Evolutionary conservation across 805 yeast genomes (phyloP).

Genomic region (Saitoella complicata): DNA sequence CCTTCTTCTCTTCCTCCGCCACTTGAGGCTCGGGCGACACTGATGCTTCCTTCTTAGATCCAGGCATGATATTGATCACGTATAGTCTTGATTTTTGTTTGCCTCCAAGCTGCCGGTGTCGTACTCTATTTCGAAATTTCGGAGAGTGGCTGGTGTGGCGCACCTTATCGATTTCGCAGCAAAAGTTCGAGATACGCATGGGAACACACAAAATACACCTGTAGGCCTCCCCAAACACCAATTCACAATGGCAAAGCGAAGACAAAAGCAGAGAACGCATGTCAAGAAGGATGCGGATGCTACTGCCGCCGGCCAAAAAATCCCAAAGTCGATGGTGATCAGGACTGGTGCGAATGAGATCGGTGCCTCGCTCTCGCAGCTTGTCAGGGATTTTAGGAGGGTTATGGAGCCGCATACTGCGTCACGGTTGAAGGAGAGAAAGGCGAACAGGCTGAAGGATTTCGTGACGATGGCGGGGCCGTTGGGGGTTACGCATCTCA

Average conservation of each 20-base stretch:
- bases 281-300: conserved; percentile 40
- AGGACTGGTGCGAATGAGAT: conserved; percentile 61
- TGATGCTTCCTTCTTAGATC: background rate
- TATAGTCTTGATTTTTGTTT: too few relatives aligned
- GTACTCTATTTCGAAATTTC: too few relatives aligned
- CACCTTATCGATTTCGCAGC: too few relatives aligned
- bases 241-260: conserved; percentile 7
- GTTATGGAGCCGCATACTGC: conserved; percentile 97
- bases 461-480: conserved; percentile 99
- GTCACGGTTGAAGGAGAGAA: conserved; percentile 68
- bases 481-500: conserved; percentile 74
- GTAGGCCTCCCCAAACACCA: background rate
- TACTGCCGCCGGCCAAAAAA: conserved; percentile 45
- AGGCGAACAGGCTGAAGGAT: conserved; percentile 74
- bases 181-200: too few relatives aligned
- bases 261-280: conserved; percentile 78
- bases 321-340: conserved; percentile 90
- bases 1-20: conserved; percentile 15
- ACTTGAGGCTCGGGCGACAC: conserved; percentile 6
- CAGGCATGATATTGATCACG: too few relatives aligned
- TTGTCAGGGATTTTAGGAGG: conserved; percentile 73
- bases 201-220: too few relatives aligned
- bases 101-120: too few relatives aligned
- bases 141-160: too few relatives aligned
- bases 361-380: conserved; percentile 67